A percentile compares a stretch with the other conserved stretches of the same genome.
phyloP scores from a whole-genome alignment of 768 basidiomycete genomes.

The Leucosporidium yakuticum region DNA sequence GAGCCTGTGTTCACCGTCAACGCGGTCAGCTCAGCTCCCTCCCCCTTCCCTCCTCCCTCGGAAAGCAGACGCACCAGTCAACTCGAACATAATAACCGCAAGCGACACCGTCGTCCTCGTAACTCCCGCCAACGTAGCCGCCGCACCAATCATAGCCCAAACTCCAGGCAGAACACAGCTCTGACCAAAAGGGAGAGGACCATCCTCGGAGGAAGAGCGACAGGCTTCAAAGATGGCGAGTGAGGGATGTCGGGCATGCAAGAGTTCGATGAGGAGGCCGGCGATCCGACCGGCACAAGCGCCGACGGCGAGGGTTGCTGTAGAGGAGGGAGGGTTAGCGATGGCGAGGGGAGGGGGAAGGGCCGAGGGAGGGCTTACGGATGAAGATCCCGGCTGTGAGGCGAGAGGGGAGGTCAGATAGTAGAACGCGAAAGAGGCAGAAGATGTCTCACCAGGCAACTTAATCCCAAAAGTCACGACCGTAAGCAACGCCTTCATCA shows the following conservation, averaged over 20 bases:
- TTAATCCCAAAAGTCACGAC: conserved; percentile 57
- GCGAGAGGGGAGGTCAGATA: conserved; percentile 6
- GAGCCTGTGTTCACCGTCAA: conserved; percentile 70
- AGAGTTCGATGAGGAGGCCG: conserved; percentile 71
- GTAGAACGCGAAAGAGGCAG: not conserved
- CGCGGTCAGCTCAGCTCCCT: not conserved
- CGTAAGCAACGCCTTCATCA: conserved; percentile 74
- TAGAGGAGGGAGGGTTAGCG: not conserved
- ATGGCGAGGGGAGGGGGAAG: not conserved
- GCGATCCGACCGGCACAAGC: conserved; percentile 85
- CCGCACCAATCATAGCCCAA: conserved; percentile 61
- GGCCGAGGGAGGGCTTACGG: conserved; percentile 40
- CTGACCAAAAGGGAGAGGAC: conserved; percentile 35
- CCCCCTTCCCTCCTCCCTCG: not conserved
- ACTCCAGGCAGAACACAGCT: conserved; percentile 48
- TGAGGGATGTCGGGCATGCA: conserved; percentile 60
- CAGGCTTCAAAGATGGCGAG: conserved; percentile 62
- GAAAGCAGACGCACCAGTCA: conserved; percentile 1
- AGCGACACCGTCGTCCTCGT: conserved; percentile 88
- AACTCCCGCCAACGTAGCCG: conserved; percentile 88
- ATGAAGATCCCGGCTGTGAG: conserved; percentile 93
- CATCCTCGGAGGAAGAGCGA: conserved; percentile 52
- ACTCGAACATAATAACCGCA: conserved; percentile 90
- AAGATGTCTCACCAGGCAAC: conserved; percentile 39
- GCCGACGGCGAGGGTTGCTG: conserved; percentile 75